Conservation (phyloP, 2,329 filamentous ascomycete genomes). For the Diaporthe destruens region DNA sequence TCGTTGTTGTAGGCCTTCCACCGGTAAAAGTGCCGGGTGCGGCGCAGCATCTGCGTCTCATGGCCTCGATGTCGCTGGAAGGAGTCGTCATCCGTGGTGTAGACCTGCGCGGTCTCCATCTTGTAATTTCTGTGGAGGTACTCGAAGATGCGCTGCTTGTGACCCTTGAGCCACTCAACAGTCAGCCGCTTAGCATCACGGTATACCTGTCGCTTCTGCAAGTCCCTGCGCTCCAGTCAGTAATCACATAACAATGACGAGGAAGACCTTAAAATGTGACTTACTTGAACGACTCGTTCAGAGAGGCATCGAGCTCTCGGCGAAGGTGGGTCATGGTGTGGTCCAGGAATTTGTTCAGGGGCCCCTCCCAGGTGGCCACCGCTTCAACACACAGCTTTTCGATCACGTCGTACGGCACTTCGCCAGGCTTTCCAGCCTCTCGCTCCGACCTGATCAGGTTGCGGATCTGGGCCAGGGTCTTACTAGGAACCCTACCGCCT, state of each 20-base stretch:
- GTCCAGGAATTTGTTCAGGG: conserved; percentile 62
- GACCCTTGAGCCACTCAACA: conserved; percentile 57
- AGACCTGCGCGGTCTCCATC: conserved; percentile 67
- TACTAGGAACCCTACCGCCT: conserved; percentile 45
- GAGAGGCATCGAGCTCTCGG: conserved; percentile 58
- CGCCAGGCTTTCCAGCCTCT: conserved; percentile 68
- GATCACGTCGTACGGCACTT: conserved; percentile 71
- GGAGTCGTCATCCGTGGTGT: conserved; percentile 67
- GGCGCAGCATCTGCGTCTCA: conserved; percentile 60
- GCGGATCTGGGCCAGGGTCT: conserved; percentile 64
- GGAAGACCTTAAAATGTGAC: not conserved
- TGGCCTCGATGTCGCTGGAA: conserved; percentile 60
- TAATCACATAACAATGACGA: not conserved
- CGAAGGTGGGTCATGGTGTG: conserved; percentile 63
- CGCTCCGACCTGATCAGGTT: conserved; percentile 67
- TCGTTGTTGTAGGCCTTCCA: conserved; percentile 57
- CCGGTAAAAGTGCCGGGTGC: conserved; percentile 63
- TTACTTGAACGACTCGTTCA: conserved; percentile 60
- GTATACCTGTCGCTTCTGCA: conserved; percentile 64
- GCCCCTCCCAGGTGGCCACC: conserved; percentile 68
- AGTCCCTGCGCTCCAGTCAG: conserved; percentile 41
- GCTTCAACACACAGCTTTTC: conserved; percentile 69
- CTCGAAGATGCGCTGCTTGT: conserved; percentile 51
- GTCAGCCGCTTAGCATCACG: conserved; percentile 60
- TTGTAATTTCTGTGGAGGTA: conserved; percentile 61